A percentile compares a stretch with the other conserved stretches of the same genome.
phyloP scores from a whole-genome alignment of 2,329 filamentous ascomycete genomes.

The Botrytis fabae region DNA sequence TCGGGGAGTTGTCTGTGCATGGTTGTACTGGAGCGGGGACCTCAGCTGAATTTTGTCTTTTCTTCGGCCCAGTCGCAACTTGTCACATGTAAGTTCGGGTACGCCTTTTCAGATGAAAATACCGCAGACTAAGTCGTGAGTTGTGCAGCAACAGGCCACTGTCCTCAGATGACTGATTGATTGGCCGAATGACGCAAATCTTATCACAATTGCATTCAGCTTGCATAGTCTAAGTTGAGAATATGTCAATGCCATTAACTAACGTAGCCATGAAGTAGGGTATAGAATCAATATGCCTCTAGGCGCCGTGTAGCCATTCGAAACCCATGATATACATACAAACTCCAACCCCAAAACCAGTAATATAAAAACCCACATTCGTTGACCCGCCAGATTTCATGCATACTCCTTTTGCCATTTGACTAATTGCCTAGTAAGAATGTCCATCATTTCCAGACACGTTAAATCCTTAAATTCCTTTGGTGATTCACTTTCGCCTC shows the following conservation, averaged over 20 bases:
- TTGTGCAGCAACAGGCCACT: background rate
- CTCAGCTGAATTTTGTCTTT: background rate
- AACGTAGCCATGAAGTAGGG: constrained; percentile 22
- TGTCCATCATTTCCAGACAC: constrained; percentile 45
- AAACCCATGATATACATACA: constrained; percentile 24
- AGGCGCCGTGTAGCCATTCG: constrained; percentile 20
- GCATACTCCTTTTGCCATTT: constrained; percentile 43
- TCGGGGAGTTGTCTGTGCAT: background rate
- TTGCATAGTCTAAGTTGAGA: background rate
- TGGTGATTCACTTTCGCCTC: constrained; percentile 30
- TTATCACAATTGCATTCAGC: background rate
- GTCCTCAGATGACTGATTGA: background rate
- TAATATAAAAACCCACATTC: background rate
- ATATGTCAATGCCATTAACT: constrained; percentile 19
- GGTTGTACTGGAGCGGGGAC: background rate
- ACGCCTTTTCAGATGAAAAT: background rate
- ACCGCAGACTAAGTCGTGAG: too few relatives aligned
- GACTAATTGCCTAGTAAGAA: constrained; percentile 44
- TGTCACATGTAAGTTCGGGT: background rate
- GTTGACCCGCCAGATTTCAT: constrained; percentile 23
- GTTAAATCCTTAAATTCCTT: constrained; percentile 73
- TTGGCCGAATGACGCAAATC: background rate
- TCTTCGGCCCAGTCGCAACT: background rate
- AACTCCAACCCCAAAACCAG: constrained; percentile 11
- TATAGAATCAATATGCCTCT: constrained; percentile 23